Evolutionary conservation across 306 rosid genomes (phyloP).

Genomic region (Delonix regia): DNA sequence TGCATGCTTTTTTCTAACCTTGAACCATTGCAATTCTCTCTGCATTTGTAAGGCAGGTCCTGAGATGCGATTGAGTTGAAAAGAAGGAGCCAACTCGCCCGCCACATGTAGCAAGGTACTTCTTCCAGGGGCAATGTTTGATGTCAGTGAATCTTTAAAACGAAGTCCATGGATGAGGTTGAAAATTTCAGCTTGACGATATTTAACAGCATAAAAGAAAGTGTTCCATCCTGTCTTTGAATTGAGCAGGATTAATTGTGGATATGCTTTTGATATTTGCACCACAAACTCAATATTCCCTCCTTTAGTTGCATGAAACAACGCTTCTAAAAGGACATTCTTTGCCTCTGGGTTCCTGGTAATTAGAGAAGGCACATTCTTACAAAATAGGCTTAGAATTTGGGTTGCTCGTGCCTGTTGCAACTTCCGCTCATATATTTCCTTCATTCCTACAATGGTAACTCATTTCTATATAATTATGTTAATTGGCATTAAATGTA

Average conservation of each 20-base stretch:
- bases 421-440: neutral
- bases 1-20: too few relatives aligned
- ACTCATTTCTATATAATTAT: too few relatives aligned
- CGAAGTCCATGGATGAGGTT: neutral
- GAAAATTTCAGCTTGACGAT: neutral
- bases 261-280: neutral
- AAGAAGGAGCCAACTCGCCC: neutral
- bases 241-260: too few relatives aligned
- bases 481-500: too few relatives aligned
- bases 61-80: too few relatives aligned
- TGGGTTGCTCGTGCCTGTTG: neutral
- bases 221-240: neutral
- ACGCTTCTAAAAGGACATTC: neutral
- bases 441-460: neutral
- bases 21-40: too few relatives aligned
- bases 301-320: too few relatives aligned
- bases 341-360: too few relatives aligned
- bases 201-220: neutral
- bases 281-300: neutral
- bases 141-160: neutral
- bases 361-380: fast-evolving
- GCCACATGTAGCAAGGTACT: constrained; percentile 11
- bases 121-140: fast-evolving
- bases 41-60: too few relatives aligned
- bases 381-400: neutral